Evolutionary conservation across 2,329 filamentous ascomycete species (phyloP), one percentile per base, ranked within the genome.

Genomic region (Cercospora citrullina): DNA sequence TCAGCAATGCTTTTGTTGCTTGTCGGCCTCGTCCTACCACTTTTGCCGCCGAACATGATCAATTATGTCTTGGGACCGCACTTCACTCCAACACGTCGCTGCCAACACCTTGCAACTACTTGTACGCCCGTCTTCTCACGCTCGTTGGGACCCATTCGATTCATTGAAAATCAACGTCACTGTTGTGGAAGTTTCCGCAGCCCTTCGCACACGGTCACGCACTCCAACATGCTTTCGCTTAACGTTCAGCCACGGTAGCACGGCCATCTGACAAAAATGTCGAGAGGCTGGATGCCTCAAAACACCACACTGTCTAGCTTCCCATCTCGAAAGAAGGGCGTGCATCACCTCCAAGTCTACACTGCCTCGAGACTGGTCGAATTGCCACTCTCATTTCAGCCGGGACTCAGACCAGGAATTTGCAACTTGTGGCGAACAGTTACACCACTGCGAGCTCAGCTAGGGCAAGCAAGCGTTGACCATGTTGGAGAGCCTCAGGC

Each of bases 201-300:
- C n/a, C 31, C 21, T n/a, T 59, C 28, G 6, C 30, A 23, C 31
- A 6, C 31, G 5, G n/a, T 18, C 6, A 36, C 16, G 18, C 8
- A 23, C 16, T 59, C 18, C 18, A 23, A 59, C 12, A 59, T 36
- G 31, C 55, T 58, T 36, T 59, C 62, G 64, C 39, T 63, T 68
- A 66, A 45, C 51, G 5, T 42, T 55, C 64, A 69, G 67, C 67
- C 67, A 69, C 67, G 26, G 42, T 69, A 33, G 65, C 60, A 58
- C 68, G 62, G 36, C 53, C 48, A 16, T 57, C 48, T 53, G 58
- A 39, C 39, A 53, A 63, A 9, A 62, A 55, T 65, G 57, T 67
- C 67, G 60, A 60, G 61, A 7, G 51, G 65, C 63, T 67, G 63
- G 68, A 31, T 23, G 48, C 61, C 55, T 61, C 60, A 45, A 57